Base-by-base conservation (phyloP, 129 eudicot genomes). In the Silybum marianum region DNA sequence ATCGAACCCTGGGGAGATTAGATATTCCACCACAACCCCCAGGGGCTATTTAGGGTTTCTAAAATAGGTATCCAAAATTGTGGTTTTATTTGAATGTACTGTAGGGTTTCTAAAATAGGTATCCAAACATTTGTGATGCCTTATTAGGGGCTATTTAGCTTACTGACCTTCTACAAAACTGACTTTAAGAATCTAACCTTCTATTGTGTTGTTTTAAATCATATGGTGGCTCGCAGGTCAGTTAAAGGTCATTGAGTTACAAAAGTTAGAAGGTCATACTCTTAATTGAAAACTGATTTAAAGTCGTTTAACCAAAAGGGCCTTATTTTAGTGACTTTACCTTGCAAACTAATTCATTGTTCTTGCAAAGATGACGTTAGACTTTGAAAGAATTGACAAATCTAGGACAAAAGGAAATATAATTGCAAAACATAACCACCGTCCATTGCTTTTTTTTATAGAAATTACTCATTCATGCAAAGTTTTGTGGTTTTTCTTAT, bases 91-190 rank as follows among this genome's bases (percentile, higher is more conserved):
- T 32, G 36, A 3, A 51, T n/a, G 30, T 78, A 30, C 4, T 46
- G 30, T 26, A 30, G 74, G n/a, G 7, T 78, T 26, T 70, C 39
- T 23, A 26, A 69, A 26, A 48, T 23, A 69, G 14, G 6, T 25
- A 72, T 42, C 44, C 74, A 77, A 16, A 62, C 24, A 78, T 72
- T 30, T 77, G 36, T 18, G 30, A 30, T 32, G 67, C 24, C 7
- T 42, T 73, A 30, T 62, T 77, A 63, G 81, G 21, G 62, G 62
- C 21, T 51, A 51, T 51, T 51, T 51, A 51, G 13, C 62, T 48
- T 48, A 48, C 19, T 14, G 19, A 14, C 62, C 62, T 48, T 48
- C 62, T 48, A 48, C 62, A 46, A 46, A 46, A 48, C 62, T 16
- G 19, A 48, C n/a, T 48, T 48, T 40, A 40, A 14, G 62, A 48